These are phyloP conservation scores for Cinnamomum micranthum DNA, from an alignment of 164 flowering plant species.

Conservation along the genomic window DNA sequence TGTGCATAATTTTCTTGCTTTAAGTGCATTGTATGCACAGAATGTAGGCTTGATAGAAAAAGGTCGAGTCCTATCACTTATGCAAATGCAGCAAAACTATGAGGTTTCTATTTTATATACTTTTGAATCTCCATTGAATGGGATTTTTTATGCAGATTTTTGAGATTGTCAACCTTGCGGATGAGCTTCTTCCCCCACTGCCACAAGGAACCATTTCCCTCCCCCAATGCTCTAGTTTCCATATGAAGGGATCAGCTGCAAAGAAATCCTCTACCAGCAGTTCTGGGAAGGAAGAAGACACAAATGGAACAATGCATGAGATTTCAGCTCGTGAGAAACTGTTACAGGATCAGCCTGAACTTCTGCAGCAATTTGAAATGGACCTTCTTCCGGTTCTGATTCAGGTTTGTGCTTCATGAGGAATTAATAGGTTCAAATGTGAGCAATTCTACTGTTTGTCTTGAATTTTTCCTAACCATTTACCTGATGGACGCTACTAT, in stretches of 20 bases:
- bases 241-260: constrained; percentile 55
- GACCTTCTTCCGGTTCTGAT: constrained; percentile 92
- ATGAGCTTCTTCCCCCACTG: constrained; percentile 96
- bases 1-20: too few relatives aligned
- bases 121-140: background rate
- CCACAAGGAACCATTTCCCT: constrained; percentile 94
- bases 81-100: too few relatives aligned
- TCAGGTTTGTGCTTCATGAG: constrained; percentile 50
- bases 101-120: too few relatives aligned
- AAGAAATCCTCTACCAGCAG: constrained; percentile 52
- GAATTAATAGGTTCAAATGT: background rate
- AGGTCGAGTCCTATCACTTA: too few relatives aligned
- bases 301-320: constrained; percentile 51
- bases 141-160: constrained; percentile 48
- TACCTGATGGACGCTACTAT: background rate
- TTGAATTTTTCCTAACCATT: background rate
- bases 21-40: too few relatives aligned
- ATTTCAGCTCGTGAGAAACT: constrained; percentile 76
- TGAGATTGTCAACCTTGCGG: constrained; percentile 95
- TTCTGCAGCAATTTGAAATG: constrained; percentile 89
- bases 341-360: constrained; percentile 87
- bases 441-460: background rate
- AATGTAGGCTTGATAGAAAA: too few relatives aligned
- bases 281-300: constrained; percentile 67
- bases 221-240: constrained; percentile 55